These are phyloP conservation scores for Agapanthus africanus DNA, from an alignment of 106 monocot genomes.

Conservation along the genomic window DNA sequence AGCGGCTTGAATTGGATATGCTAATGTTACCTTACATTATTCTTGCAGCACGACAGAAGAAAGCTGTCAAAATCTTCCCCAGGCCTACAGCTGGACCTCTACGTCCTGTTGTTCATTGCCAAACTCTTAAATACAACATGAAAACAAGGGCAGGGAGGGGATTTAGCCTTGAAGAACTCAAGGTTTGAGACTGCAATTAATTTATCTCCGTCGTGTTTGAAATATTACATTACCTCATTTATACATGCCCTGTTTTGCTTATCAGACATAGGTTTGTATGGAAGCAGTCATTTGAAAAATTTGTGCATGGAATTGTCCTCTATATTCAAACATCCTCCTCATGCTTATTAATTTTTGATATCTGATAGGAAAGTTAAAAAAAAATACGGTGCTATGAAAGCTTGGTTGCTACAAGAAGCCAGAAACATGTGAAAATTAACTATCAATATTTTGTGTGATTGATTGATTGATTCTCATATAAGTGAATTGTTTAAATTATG, in stretches of 20 bases:
- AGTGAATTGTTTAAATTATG: background rate
- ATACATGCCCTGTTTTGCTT: background rate
- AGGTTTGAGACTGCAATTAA: conserved; percentile 17
- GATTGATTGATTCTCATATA: too few relatives aligned
- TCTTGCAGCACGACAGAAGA: conserved; percentile 50
- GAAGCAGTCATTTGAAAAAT: too few relatives aligned
- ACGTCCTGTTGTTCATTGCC: conserved; percentile 51
- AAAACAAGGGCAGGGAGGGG: conserved; percentile 53
- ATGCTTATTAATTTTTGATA: too few relatives aligned
- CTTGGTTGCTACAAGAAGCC: too few relatives aligned
- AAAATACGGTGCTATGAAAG: too few relatives aligned
- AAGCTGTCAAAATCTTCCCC: conserved; percentile 63
- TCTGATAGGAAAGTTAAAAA: too few relatives aligned
- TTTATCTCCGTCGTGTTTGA: background rate
- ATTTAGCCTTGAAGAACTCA: conserved; percentile 55
- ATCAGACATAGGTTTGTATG: too few relatives aligned
- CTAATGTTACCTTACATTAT: background rate
- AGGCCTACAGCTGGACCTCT: conserved; percentile 64
- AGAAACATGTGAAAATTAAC: too few relatives aligned
- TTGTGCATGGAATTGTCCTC: too few relatives aligned
- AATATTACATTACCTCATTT: background rate
- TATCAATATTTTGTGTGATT: too few relatives aligned
- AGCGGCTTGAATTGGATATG: background rate
- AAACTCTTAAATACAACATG: conserved; percentile 58
- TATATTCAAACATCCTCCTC: too few relatives aligned